phyloP scores from a whole-genome alignment of 306 rosid species.

The Psophocarpus tetragonolobus region DNA sequence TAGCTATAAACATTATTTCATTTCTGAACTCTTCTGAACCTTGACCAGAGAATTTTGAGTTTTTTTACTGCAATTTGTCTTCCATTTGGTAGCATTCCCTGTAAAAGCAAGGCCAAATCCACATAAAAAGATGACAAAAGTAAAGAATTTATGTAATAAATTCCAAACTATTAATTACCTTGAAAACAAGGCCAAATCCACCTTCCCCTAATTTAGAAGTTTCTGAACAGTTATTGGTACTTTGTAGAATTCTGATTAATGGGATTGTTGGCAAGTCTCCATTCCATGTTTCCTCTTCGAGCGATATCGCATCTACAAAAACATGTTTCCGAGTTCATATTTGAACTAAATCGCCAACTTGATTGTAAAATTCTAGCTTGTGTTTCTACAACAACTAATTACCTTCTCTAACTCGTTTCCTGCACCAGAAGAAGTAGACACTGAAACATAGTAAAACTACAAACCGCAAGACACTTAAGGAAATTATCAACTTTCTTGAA shows the following conservation, averaged over 20 bases:
- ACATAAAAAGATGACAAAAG: neutral
- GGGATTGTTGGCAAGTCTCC: constrained; percentile 41
- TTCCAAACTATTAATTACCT: constrained; percentile 36
- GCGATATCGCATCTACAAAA: neutral
- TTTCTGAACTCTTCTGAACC: constrained; percentile 63
- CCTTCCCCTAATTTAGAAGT: constrained; percentile 61
- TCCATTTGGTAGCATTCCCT: constrained; percentile 59
- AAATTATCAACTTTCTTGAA: constrained; percentile 13
- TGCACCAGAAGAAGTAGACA: constrained; percentile 21
- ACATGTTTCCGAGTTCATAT: neutral
- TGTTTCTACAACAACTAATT: neutral
- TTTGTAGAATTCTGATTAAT: constrained; percentile 9
- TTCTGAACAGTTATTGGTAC: constrained; percentile 43
- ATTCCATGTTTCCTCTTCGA: neutral
- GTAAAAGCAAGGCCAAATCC: no score
- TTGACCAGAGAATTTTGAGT: constrained; percentile 50
- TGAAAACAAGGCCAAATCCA: constrained; percentile 64
- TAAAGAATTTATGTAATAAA: neutral
- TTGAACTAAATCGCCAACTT: neutral
- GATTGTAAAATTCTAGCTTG: neutral
- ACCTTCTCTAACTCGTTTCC: neutral
- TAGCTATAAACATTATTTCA: constrained; percentile 46
- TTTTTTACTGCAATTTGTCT: constrained; percentile 57
- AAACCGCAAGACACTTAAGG: constrained; percentile 1
- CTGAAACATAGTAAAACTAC: constrained; percentile 13